Evolutionary conservation across 1,139 yeast species (phyloP), one percentile per base, ranked within the genome.

Genomic region (Debaryomyces subglobosus): DNA sequence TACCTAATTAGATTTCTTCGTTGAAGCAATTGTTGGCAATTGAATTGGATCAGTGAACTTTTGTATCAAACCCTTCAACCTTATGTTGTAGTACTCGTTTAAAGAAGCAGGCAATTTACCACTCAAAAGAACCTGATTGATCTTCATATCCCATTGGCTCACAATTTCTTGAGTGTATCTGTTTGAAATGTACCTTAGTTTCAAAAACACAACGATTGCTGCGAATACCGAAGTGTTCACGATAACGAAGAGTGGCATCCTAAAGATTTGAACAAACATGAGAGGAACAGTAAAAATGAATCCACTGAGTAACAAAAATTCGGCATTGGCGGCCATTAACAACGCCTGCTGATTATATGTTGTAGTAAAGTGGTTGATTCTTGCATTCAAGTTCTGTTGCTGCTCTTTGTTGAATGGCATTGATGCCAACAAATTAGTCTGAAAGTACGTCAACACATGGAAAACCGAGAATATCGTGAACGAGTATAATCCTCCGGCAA

Each of bases 401-500:
- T 50, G 30, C 6, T 51, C 50, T 13, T 64, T 45, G 13, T 53
- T 49, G 12, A 62, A 43, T 8, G 70, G 62, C 16, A 61, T 55
- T 13, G 60, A 53, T 10, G 54, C 51, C 39, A 68, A 58, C 33
- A 68, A 51, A 47, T 66, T 63, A 41, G 61, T 56, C 46, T 74
- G 78, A 60, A 80, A 74, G 63, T 83, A 84, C 34, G 74, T 71
- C 52, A 82, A 63, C 21, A 77, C 66, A 64, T 84, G 88, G 69
- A 84, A 84, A 3, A 79, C 52, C 0, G 86, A 79, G 62, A 76
- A 84, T n/a, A 83, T 77, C 3, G 74, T 69, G 51, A 80, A 83
- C 25, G 86, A 78, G 58, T 78, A 78, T 40, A 80, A 67, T 8
- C 73, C 64, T n/a, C 77, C 76, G 7, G 67, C 58, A 18, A 74